Conservation (phyloP, 2,329 filamentous ascomycete genomes). For the Colletotrichum lentis region DNA sequence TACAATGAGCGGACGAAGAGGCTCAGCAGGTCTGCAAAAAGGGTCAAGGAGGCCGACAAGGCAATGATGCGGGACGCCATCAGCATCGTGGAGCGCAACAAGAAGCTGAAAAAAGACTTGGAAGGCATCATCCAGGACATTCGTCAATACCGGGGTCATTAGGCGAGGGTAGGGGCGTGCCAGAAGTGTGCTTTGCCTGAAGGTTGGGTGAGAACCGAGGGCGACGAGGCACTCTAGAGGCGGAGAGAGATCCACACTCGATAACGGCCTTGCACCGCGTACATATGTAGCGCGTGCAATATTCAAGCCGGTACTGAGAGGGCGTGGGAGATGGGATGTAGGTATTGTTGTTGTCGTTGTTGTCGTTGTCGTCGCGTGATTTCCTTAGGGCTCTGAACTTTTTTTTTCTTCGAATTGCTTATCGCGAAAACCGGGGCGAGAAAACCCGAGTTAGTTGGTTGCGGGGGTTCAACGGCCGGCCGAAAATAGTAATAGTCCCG, state of each 20-base stretch:
- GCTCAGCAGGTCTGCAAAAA: not conserved
- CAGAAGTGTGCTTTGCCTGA: not conserved
- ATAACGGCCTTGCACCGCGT: not conserved
- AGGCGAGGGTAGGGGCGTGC: not conserved
- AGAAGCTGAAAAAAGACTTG: not conserved
- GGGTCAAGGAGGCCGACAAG: not conserved
- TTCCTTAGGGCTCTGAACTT: not conserved
- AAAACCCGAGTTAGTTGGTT: not conserved
- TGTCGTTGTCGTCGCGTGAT: no score
- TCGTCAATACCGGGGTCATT: no score
- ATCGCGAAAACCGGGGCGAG: not conserved
- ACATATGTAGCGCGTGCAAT: not conserved
- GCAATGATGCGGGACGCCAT: slow-evolving; percentile 1
- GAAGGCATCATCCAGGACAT: not conserved
- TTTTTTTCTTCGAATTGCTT: no score
- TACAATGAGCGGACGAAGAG: not conserved
- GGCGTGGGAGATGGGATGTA: no score
- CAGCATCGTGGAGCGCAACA: not conserved
- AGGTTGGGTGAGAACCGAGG: not conserved
- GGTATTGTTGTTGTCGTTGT: no score
- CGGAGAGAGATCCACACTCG: not conserved
- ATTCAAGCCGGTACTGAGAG: not conserved
- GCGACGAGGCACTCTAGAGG: not conserved
- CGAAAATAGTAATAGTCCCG: slow-evolving; percentile 3
- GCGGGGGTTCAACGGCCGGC: slow-evolving; percentile 1